Percentiles rank a stretch among this genome's conserved stretches.
These are phyloP conservation scores for Athelia psychrophila DNA, from an alignment of 1,284 basidiomycete species.

Conservation along the genomic window DNA sequence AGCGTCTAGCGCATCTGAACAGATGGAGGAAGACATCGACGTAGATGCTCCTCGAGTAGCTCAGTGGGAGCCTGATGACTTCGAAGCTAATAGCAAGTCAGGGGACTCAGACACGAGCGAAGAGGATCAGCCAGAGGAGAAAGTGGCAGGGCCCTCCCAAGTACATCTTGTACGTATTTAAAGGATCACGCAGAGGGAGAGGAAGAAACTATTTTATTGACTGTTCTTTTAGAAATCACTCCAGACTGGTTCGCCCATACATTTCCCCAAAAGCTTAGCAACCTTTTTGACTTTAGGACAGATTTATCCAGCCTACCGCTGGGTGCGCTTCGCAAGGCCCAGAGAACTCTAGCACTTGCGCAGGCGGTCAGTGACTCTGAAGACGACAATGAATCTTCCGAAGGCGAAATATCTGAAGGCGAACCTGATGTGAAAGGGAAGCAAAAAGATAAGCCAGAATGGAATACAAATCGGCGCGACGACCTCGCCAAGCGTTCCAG, in stretches of 20 bases:
- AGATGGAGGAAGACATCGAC: slow-evolving; percentile 29
- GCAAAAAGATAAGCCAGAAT: slow-evolving; percentile 32
- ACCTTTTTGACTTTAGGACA: slow-evolving; percentile 15
- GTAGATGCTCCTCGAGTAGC: slow-evolving; percentile 47
- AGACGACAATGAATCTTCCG: slow-evolving; percentile 19
- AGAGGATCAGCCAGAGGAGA: slow-evolving; percentile 10
- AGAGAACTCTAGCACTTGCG: slow-evolving; percentile 45
- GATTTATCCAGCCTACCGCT: slow-evolving; percentile 60
- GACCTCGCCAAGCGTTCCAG: slow-evolving; percentile 63
- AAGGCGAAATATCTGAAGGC: slow-evolving; percentile 21
- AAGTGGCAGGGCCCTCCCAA: slow-evolving; percentile 23
- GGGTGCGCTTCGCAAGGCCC: slow-evolving; percentile 66
- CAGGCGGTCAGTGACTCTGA: slow-evolving; percentile 32
- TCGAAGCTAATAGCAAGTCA: slow-evolving; percentile 20
- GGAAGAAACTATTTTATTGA: neutral
- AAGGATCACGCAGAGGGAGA: slow-evolving; percentile 3
- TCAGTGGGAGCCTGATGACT: slow-evolving; percentile 56
- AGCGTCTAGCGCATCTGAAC: slow-evolving; percentile 9
- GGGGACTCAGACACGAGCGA: slow-evolving; percentile 26
- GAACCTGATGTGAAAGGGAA: slow-evolving; percentile 23
- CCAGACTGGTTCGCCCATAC: slow-evolving; percentile 27
- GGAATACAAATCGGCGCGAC: slow-evolving; percentile 36
- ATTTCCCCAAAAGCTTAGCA: slow-evolving; percentile 5
- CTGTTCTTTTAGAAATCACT: slow-evolving; percentile 30
- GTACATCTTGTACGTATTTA: slow-evolving; percentile 24